Evolutionary conservation across 257 asterid genomes (phyloP).

Genomic region (Eustoma russellianum): DNA sequence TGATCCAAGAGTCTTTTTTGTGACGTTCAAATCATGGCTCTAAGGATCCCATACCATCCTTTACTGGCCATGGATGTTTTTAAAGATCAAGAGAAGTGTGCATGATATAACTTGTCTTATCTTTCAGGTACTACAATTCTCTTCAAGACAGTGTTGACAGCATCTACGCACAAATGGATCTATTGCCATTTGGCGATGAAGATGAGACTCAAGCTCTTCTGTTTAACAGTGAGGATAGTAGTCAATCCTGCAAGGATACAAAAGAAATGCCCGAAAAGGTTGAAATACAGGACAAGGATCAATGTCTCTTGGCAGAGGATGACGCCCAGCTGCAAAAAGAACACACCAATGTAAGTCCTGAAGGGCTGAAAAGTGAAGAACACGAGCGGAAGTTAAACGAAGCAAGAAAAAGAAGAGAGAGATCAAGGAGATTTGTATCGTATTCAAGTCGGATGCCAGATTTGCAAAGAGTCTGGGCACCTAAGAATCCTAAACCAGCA

Average conservation of each 20-base stretch:
- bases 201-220: constrained; percentile 50
- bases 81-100: no score
- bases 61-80: no score
- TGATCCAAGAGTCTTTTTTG: no score
- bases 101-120: neutral
- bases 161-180: constrained; percentile 65
- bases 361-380: constrained; percentile 30
- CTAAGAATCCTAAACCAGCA: constrained; percentile 43
- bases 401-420: constrained; percentile 75
- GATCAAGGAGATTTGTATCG: constrained; percentile 42
- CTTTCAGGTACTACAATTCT: constrained; percentile 47
- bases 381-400: constrained; percentile 46
- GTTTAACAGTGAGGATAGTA: constrained; percentile 89
- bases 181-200: constrained; percentile 84
- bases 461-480: constrained; percentile 91
- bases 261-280: constrained; percentile 40
- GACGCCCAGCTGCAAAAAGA: constrained; percentile 31
- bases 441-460: constrained; percentile 53
- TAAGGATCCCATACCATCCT: no score
- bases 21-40: no score
- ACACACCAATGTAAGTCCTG: constrained; percentile 18
- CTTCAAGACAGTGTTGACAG: constrained; percentile 51
- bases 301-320: constrained; percentile 44
- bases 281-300: constrained; percentile 31
- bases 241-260: constrained; percentile 68